Evolutionary conservation across 352 stramenopile genomes (phyloP), one percentile per base, ranked within the genome.

Genomic region (Phytophthora sojae): DNA sequence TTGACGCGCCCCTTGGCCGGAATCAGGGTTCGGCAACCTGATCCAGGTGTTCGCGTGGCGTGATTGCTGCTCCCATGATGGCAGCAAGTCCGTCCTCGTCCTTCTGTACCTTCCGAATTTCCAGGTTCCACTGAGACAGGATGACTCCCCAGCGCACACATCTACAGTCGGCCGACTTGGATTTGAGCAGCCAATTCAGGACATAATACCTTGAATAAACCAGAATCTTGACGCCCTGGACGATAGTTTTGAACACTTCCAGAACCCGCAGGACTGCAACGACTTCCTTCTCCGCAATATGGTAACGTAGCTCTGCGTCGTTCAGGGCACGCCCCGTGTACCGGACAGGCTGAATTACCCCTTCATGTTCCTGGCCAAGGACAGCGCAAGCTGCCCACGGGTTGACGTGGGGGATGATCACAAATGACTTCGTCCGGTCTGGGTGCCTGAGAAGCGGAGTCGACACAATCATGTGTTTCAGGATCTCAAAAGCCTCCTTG

Each of bases 71-170:
- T 21, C 51, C 26, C 25, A 57, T 8, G 2, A 54, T 54, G 2
- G 49, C 49, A 9, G 53, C 32, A 19, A 60, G 30, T 21, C 53
- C 53, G 7, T 51, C 55, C 45, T 61, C 55, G 17, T 61, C 55
- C 1, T 14, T 7, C 39, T 61, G 55, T 0, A 61, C 55, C 37
- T 61, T 61, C 14, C 37, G 21, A 1, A 52, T 21, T 39, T 61
- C 37, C 12, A 61, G 12, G 21, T 51, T 44, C 32, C 32, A 51
- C 5, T 50, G 54, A 4, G 54, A 60, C 1, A 60, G 14, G 2
- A 30, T 26, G 29, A 58, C 29, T 7, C 52, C 52, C 52, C 17
- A 45, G 32, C 45, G 52, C 0, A 58, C 52, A 29, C 19, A 61
- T 5, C 37, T n/a, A 2, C 55, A n/a, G 15, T 52, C 55, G 5